Percentiles rank a stretch among this genome's conserved stretches.
These are phyloP conservation scores for Solanum dulcamara DNA, from an alignment of 257 asterid species.

Conservation along the genomic window DNA sequence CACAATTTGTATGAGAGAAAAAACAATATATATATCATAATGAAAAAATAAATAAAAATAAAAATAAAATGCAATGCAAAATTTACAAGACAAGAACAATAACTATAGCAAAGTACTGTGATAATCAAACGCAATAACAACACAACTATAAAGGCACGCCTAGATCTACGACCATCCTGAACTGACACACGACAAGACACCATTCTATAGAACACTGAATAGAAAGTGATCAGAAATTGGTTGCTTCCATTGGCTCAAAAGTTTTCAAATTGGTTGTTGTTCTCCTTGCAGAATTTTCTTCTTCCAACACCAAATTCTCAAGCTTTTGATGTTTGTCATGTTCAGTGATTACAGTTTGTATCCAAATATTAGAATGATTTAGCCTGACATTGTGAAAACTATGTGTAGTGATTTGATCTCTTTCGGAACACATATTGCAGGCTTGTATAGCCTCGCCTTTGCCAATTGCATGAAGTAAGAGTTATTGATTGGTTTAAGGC, in stretches of 20 bases:
- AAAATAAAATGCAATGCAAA: too few species aligned
- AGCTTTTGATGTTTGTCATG: not conserved
- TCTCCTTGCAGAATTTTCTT: not conserved
- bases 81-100: too few species aligned
- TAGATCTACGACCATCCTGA: too few species aligned
- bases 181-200: too few species aligned
- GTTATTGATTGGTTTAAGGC: not conserved
- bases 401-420: not conserved
- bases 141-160: too few species aligned
- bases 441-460: not conserved
- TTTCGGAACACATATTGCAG: not conserved
- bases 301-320: not conserved
- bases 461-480: not conserved
- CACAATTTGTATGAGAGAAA: too few species aligned
- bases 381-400: not conserved
- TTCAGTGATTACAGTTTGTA: not conserved
- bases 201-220: not conserved
- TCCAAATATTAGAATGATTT: not conserved
- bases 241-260: not conserved
- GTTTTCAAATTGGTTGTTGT: not conserved
- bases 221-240: not conserved
- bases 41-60: too few species aligned
- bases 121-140: too few species aligned
- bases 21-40: too few species aligned
- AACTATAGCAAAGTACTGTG: too few species aligned